A percentile compares a stretch with the other conserved stretches of the same genome.
Conservation (phyloP, 305 asterid species). For the Coffea humblotiana region DNA sequence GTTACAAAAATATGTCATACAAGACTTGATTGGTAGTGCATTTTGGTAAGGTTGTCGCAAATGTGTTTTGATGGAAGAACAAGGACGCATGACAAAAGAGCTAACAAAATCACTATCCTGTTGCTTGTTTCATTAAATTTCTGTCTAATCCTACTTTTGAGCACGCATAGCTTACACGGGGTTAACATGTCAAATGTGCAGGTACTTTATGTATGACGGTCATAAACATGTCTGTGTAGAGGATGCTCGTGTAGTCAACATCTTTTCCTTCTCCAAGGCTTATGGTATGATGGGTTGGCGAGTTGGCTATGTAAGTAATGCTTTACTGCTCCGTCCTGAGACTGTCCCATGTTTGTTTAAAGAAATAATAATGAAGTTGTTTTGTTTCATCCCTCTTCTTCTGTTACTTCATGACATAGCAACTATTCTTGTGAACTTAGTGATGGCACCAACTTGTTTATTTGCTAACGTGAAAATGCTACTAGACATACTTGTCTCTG, state of each 20-base stretch:
- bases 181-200: slow-evolving; percentile 28
- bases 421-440: not conserved
- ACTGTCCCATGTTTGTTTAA: too few relatives aligned
- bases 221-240: slow-evolving; percentile 79
- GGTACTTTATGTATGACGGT: slow-evolving; percentile 98
- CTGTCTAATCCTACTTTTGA: too few relatives aligned
- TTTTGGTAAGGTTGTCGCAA: not conserved
- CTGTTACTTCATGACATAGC: not conserved
- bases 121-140: not conserved
- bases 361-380: too few relatives aligned
- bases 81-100: not conserved
- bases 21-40: not conserved
- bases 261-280: slow-evolving; percentile 96
- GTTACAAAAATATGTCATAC: not conserved
- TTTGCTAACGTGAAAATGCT: not conserved
- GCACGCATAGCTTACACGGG: not conserved
- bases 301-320: slow-evolving; percentile 89
- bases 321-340: not conserved
- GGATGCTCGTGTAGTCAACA: slow-evolving; percentile 76
- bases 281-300: slow-evolving; percentile 99
- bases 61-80: not conserved
- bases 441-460: not conserved
- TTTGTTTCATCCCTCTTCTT: too few relatives aligned
- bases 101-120: not conserved
- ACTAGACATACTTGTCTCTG: not conserved